Percentiles rank a stretch among this genome's conserved stretches.
phyloP scores from a whole-genome alignment of 495 filamentous ascomycete genomes.

The Bombardia bombarda region DNA sequence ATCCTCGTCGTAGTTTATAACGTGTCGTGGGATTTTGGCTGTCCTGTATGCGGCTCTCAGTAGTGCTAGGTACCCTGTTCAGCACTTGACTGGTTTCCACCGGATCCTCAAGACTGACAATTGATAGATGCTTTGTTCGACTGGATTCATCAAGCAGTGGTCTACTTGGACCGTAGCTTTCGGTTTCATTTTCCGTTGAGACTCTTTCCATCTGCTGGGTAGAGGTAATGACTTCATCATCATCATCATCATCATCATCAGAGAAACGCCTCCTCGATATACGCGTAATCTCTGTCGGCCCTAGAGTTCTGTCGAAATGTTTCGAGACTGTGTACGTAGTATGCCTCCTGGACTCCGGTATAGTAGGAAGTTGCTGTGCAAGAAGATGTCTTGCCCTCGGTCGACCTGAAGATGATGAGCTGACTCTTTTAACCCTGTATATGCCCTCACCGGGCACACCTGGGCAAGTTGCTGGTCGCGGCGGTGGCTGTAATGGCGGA shows the following conservation, averaged over 20 bases:
- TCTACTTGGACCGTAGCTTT: too few species aligned
- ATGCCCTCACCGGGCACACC: slow-evolving; percentile 17
- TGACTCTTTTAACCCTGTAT: slow-evolving; percentile 21
- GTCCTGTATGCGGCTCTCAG: too few species aligned
- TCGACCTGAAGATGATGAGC: slow-evolving; percentile 3
- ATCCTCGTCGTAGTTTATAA: too few species aligned
- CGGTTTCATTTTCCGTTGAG: too few species aligned
- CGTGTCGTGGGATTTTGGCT: too few species aligned
- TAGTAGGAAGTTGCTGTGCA: not conserved
- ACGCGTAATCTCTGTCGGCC: slow-evolving; percentile 1
- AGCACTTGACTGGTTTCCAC: too few species aligned
- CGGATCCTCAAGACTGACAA: too few species aligned
- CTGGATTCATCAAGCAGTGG: too few species aligned
- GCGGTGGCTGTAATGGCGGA: slow-evolving; percentile 9
- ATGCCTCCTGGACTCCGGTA: slow-evolving; percentile 1
- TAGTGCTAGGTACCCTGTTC: too few species aligned
- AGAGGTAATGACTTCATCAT: too few species aligned
- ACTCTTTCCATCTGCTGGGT: too few species aligned
- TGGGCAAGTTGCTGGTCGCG: slow-evolving; percentile 12
- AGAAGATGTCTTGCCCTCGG: slow-evolving; percentile 4
- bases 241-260: not conserved
- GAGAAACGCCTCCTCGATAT: not conserved
- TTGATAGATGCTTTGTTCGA: too few species aligned
- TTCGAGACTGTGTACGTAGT: slow-evolving; percentile 6
- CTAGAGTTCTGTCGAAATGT: slow-evolving; percentile 12